Evolutionary conservation across 208 protist species (phyloP), one percentile per base, ranked within the genome.

Genomic region (Acanthamoeba sp.): DNA sequence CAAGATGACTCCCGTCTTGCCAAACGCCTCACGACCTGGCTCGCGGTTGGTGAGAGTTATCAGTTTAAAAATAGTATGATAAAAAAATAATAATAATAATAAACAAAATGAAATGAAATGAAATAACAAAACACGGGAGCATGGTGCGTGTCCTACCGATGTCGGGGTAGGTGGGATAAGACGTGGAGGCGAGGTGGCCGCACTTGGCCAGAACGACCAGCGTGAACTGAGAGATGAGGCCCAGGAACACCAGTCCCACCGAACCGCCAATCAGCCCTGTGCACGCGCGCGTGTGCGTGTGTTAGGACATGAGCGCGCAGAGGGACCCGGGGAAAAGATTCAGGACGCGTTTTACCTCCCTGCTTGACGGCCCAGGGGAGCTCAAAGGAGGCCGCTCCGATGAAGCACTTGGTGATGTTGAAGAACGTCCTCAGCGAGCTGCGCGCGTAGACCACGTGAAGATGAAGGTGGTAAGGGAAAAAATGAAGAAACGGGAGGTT

Each of bases 381-480:
- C 48, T 89, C 80, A 22, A 89, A 89, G 7, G 80, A 89, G 80
- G 80, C 80, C 22, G 80, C 80, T 7, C 80, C 80, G 52, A 89
- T 64, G 52, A 89, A 89, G 80, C 80, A 89, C 80, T 89, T 89
- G 29, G 80, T 89, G 22, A 89, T 14, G 52, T 89, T 89, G 80
- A 89, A 89, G 34, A 89, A 84, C 6, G 73, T 84, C 73, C 62
- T 9, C 62, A 69, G 36, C 62, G 62, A 36, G 62, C 62, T 69
- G 62, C 29, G n/a, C n/a, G 12, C 62, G 9, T 36, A 0, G 29
- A 36, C 62, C 1, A 36, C 62, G 62, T 36, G n/a, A 69, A 5
- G 24, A 10, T 27, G 57, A 1, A 24, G 9, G 48, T 55, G 45
- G 55, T 9, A 16, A 34, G 29, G 20, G 62, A 20, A 2, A 69